phyloP scores from a whole-genome alignment of 495 filamentous ascomycete species.

The Penicillium ucsense region DNA sequence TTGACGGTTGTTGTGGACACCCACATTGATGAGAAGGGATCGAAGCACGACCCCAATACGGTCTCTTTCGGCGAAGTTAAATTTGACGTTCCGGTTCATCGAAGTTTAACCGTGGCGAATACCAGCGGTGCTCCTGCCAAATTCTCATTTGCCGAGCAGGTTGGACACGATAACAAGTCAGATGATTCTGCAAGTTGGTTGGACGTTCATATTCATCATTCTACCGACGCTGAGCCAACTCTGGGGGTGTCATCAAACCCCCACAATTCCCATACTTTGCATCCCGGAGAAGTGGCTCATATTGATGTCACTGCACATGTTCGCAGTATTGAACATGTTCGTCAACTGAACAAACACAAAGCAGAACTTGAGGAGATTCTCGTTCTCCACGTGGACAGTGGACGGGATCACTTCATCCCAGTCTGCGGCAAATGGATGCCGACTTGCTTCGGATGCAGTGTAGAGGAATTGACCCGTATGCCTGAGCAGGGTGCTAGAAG shows the following conservation, averaged over 20 bases:
- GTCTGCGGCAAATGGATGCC: conserved; percentile 68
- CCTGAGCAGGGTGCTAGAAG: conserved; percentile 64
- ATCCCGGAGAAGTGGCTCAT: conserved; percentile 73
- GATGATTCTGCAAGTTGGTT: conserved; percentile 54
- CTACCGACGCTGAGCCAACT: conserved; percentile 20
- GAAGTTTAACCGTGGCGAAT: conserved; percentile 77
- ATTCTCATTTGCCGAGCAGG: conserved; percentile 64
- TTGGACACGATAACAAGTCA: conserved; percentile 36
- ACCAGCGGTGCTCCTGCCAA: conserved; percentile 70
- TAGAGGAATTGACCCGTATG: conserved; percentile 75
- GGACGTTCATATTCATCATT: conserved; percentile 47
- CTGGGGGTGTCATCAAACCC: conserved; percentile 19
- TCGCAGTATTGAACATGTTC: conserved; percentile 50
- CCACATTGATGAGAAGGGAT: conserved; percentile 22
- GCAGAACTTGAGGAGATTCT: conserved; percentile 71
- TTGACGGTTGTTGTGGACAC: conserved; percentile 78
- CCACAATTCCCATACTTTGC: conserved; percentile 46
- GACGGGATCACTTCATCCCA: conserved; percentile 86
- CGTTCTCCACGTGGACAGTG: conserved; percentile 75
- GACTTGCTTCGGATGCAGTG: conserved; percentile 71
- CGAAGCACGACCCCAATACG: conserved; percentile 39
- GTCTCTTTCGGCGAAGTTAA: conserved; percentile 69
- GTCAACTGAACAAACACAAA: conserved; percentile 59
- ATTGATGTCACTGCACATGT: conserved; percentile 57
- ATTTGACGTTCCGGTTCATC: conserved; percentile 53